These are phyloP conservation scores for Dendrobium catenatum DNA, from an alignment of 106 monocot species.

Conservation along the genomic window DNA sequence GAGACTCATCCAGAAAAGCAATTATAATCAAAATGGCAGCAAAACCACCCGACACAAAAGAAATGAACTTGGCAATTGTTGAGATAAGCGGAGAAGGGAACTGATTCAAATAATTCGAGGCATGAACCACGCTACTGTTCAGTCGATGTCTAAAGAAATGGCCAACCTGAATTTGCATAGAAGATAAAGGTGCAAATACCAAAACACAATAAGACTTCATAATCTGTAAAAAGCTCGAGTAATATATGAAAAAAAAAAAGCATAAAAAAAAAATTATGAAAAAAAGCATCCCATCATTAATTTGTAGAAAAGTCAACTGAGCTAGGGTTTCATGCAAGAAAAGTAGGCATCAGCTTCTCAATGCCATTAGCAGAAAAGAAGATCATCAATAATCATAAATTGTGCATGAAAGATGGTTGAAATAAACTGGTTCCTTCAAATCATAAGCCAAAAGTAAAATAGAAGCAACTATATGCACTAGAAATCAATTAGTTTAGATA, in stretches of 20 bases:
- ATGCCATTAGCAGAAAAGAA: neutral
- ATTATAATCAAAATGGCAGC: constrained; percentile 90
- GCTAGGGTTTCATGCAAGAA: neutral
- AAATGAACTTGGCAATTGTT: constrained; percentile 82
- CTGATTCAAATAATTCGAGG: constrained; percentile 87
- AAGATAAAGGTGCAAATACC: neutral
- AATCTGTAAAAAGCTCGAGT: neutral
- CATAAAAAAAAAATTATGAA: too few relatives aligned
- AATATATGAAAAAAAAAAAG: neutral
- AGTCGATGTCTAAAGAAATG: constrained; percentile 88
- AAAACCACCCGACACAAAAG: constrained; percentile 93
- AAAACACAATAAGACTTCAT: neutral
- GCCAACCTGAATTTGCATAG: constrained; percentile 59
- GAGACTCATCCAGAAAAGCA: constrained; percentile 84
- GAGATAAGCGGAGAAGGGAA: constrained; percentile 93
- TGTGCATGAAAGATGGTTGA: neutral
- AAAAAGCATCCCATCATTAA: neutral
- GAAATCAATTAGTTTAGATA: constrained; percentile 10
- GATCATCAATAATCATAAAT: neutral
- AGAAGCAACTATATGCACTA: too few relatives aligned
- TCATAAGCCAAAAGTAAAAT: neutral
- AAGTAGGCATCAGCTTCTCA: neutral
- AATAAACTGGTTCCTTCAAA: neutral
- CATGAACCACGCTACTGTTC: constrained; percentile 61
- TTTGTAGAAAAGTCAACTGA: neutral